Base-by-base conservation (phyloP, 352 stramenopile genomes). In the Pythium monospermum region DNA sequence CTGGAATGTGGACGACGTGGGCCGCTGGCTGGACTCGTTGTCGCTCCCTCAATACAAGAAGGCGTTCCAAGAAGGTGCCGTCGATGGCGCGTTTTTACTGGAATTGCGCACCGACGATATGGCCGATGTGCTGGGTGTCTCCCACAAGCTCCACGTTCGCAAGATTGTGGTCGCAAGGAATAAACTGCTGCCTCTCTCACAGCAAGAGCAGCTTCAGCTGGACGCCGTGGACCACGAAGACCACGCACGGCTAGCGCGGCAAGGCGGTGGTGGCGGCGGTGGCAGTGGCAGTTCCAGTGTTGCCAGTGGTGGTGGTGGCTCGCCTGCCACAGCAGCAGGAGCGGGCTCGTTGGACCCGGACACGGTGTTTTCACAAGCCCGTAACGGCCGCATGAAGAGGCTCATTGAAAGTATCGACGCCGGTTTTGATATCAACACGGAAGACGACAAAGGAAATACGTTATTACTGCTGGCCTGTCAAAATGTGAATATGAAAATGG, bases 361-460 rank as follows among this genome's bases (percentile, higher is more conserved):
- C 47, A 94, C 74, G 0, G 85, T 96, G 10, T 96, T 97, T 68
- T 91, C 73, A 21, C 85, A 97, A 59, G 86, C 83, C 13, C 76
- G 89, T 39, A 96, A 97, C 49, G 87, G 87, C 19, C 75, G 92
- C 16, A 62, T 94, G 32, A 96, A 94, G 69, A 76, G 86, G 10
- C 59, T 98, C 28, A 77, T 94, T 22, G 88, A 96, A 43, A 95
- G 83, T 41, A 44, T 98, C 18, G 83, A 97, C 51, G 72, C 83
- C 0, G 93, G 90, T 15, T 97, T 98, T 45, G 52, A 76, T 6
- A 67, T 97, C 35, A 86, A 98, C 49, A 66, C 57, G 19, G 86
- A 95, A 49, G 91, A 98, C 66, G 85, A 95, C 38, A 94, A 96
- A 49, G 93, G 90, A 47, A 98, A 97, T 65, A 97, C 93, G 35